Percentiles rank a stretch among this genome's conserved stretches.
These are phyloP conservation scores for Linnemannia exigua DNA, from an alignment of 192 early-diverging fungal genomes.

Conservation along the genomic window DNA sequence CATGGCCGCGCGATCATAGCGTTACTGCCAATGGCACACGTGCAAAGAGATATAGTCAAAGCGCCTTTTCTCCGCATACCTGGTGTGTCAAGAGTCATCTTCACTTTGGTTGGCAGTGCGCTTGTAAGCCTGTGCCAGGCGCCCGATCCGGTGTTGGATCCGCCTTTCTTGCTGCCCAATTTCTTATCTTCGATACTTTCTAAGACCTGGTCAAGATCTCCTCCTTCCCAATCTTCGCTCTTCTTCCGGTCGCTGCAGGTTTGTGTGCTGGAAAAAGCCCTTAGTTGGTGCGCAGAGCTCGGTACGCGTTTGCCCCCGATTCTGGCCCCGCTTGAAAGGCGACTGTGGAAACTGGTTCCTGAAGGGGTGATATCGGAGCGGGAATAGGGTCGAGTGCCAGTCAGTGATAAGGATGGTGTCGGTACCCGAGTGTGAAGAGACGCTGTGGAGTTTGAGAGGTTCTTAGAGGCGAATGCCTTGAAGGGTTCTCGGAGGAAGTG, in stretches of 20 bases:
- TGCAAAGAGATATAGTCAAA: background rate
- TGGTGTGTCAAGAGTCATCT: slow-evolving; percentile 51
- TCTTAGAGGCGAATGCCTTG: background rate
- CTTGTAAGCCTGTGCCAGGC: slow-evolving; percentile 13
- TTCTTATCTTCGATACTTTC: background rate
- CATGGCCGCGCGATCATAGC: background rate
- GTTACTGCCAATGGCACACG: background rate
- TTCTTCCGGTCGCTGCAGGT: background rate
- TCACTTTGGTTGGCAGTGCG: slow-evolving; percentile 34
- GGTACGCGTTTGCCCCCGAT: background rate
- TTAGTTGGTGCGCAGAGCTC: background rate
- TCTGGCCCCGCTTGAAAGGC: background rate
- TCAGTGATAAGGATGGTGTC: background rate
- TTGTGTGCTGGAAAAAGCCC: slow-evolving; percentile 7
- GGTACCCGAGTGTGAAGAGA: background rate
- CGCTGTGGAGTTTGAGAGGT: background rate
- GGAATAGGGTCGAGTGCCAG: background rate
- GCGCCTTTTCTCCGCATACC: slow-evolving; percentile 13
- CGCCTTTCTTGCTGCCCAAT: background rate
- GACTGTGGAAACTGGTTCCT: background rate
- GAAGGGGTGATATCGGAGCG: background rate
- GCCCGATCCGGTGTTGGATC: slow-evolving; percentile 19
- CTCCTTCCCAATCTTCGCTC: background rate
- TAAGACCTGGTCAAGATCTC: background rate
- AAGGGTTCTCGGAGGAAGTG: background rate